Conservation (phyloP, 2,329 filamentous ascomycete genomes). For the Talaromyces islandicus region DNA sequence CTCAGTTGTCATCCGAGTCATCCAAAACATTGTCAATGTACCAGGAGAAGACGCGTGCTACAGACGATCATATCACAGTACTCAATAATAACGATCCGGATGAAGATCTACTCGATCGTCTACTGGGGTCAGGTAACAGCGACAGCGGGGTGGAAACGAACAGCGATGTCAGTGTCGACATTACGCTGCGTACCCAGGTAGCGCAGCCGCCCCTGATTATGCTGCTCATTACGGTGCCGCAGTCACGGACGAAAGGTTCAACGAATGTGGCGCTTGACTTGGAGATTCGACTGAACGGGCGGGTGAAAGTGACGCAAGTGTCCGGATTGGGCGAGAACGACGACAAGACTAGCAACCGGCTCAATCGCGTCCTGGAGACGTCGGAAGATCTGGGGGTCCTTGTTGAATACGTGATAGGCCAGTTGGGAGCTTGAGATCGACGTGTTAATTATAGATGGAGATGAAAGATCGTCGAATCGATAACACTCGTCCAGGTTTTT, state of each 20-base stretch:
- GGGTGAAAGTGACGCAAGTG: constrained; percentile 32
- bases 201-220: constrained; percentile 33
- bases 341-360: constrained; percentile 24
- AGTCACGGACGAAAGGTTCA: constrained; percentile 2
- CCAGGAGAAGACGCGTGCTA: constrained; percentile 11
- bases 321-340: constrained; percentile 25
- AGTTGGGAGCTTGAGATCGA: constrained; percentile 17
- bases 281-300: constrained; percentile 36
- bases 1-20: constrained; percentile 6
- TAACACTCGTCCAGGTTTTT: neutral
- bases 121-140: constrained; percentile 32
- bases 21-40: constrained; percentile 5
- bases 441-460: neutral
- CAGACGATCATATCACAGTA: constrained; percentile 16
- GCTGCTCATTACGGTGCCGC: constrained; percentile 25
- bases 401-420: constrained; percentile 39
- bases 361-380: constrained; percentile 34
- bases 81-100: constrained; percentile 38
- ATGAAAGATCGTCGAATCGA: neutral
- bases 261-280: constrained; percentile 28
- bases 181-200: constrained; percentile 33
- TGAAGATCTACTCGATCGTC: constrained; percentile 50
- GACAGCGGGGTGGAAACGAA: neutral
- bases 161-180: constrained; percentile 28
- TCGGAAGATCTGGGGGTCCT: constrained; percentile 41